A percentile compares a stretch with the other conserved stretches of the same genome.
Conservation (phyloP, 192 early-diverging fungal species). For the Physocladia obscura region DNA sequence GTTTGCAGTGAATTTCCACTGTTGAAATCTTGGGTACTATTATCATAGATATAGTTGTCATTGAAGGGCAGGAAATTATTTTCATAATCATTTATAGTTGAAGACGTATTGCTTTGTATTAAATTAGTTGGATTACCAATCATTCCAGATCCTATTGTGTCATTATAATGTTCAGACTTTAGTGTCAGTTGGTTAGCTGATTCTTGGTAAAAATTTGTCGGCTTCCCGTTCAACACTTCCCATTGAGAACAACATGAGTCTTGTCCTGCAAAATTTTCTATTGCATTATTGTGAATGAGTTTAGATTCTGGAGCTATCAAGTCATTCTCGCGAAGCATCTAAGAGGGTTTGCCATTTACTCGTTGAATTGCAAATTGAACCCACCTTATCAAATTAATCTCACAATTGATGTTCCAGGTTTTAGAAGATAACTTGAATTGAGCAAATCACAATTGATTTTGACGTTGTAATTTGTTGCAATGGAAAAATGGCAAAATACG, state of each 20-base stretch:
- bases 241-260: not conserved
- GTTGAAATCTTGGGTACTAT: too few relatives aligned
- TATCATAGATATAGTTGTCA: conserved; percentile 9
- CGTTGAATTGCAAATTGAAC: too few relatives aligned
- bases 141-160: conserved; percentile 13
- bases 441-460: too few relatives aligned
- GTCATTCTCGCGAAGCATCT: not conserved
- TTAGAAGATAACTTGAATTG: too few relatives aligned
- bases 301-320: not conserved
- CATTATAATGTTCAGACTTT: not conserved
- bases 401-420: too few relatives aligned
- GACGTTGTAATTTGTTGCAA: too few relatives aligned
- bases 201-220: not conserved
- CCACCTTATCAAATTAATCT: too few relatives aligned
- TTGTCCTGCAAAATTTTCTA: not conserved
- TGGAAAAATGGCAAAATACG: too few relatives aligned
- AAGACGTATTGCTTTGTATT: too few relatives aligned
- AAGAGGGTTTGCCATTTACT: too few relatives aligned
- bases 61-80: not conserved
- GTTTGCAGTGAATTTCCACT: not conserved
- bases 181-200: not conserved
- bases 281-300: not conserved
- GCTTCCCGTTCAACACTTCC: not conserved
- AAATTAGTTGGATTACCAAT: conserved; percentile 6
- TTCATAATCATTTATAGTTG: conserved; percentile 17